Conservation (phyloP, 441 rosid genomes). For the Arabidopsis lyrata region DNA sequence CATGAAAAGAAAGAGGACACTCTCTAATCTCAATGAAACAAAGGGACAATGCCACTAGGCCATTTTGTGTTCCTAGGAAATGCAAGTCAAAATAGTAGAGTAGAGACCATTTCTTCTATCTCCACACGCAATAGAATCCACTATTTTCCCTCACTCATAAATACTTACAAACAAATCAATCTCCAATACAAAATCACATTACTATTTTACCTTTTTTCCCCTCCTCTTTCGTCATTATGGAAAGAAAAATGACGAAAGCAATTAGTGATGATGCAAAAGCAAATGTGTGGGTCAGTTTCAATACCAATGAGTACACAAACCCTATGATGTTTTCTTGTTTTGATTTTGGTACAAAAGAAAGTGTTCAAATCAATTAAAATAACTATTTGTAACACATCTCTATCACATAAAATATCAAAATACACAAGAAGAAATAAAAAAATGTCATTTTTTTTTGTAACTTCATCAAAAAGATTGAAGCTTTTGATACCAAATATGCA, state of each 20-base stretch:
- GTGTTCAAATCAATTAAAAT: constrained; percentile 23
- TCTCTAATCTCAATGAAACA: not conserved
- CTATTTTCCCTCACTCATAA: constrained; percentile 22
- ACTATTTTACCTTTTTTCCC: too few relatives aligned
- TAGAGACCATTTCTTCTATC: constrained; percentile 29
- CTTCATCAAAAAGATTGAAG: not conserved
- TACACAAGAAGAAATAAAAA: not conserved
- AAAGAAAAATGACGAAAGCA: too few relatives aligned
- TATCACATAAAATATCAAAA: constrained; percentile 15
- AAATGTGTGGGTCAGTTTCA: constrained; percentile 36
- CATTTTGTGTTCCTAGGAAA: constrained; percentile 28
- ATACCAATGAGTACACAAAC: constrained; percentile 8
- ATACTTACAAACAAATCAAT: constrained; percentile 29
- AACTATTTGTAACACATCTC: constrained; percentile 35
- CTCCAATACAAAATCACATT: too few relatives aligned
- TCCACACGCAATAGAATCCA: constrained; percentile 30
- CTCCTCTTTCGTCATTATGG: too few relatives aligned
- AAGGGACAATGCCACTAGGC: constrained; percentile 11
- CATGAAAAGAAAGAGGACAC: not conserved
- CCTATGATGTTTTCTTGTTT: constrained; percentile 31
- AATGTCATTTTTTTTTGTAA: not conserved
- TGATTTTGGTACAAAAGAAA: constrained; percentile 9
- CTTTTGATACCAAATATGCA: constrained; percentile 15
- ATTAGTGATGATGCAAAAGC: constrained; percentile 33
- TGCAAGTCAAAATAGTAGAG: constrained; percentile 9